These are phyloP conservation scores for Populus pruinosa DNA, from an alignment of 345 rosid genomes.

Conservation along the genomic window DNA sequence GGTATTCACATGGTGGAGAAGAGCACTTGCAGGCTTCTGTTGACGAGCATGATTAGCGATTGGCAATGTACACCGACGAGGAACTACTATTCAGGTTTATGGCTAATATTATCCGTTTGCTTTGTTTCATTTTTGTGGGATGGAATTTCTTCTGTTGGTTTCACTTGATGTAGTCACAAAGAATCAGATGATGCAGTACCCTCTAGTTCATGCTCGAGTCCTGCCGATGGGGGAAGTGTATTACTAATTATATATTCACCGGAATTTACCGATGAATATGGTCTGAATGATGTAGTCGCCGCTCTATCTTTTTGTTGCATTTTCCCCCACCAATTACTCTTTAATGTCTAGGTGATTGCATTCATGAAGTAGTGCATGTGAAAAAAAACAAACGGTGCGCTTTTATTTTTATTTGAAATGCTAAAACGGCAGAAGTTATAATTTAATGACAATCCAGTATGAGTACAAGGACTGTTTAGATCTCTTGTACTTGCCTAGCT, in stretches of 20 bases:
- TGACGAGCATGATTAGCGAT: conserved; percentile 27
- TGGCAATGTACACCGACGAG: conserved; percentile 44
- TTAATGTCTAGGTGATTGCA: neutral
- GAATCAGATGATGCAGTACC: conserved; percentile 49
- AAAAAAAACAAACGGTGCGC: too few species aligned
- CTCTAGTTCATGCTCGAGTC: conserved; percentile 56
- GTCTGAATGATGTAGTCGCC: conserved; percentile 63
- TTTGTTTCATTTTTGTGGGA: neutral
- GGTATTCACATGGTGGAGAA: conserved; percentile 32
- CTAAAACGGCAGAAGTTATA: too few species aligned
- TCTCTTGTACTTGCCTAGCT: too few species aligned
- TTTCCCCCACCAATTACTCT: neutral
- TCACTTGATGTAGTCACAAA: conserved; percentile 32
- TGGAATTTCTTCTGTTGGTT: conserved; percentile 8
- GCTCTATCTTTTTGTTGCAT: neutral
- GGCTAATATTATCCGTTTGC: conserved; percentile 8
- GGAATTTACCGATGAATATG: conserved; percentile 55
- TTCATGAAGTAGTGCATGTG: neutral
- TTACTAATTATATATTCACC: conserved; percentile 38
- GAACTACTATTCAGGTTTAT: conserved; percentile 50
- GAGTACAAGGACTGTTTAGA: too few species aligned
- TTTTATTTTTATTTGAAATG: too few species aligned
- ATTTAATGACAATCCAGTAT: too few species aligned
- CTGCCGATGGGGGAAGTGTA: conserved; percentile 51
- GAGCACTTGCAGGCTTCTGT: conserved; percentile 32